Base-by-base conservation (phyloP, 2,329 filamentous ascomycete genomes). In the Cladosporium sp. region DNA sequence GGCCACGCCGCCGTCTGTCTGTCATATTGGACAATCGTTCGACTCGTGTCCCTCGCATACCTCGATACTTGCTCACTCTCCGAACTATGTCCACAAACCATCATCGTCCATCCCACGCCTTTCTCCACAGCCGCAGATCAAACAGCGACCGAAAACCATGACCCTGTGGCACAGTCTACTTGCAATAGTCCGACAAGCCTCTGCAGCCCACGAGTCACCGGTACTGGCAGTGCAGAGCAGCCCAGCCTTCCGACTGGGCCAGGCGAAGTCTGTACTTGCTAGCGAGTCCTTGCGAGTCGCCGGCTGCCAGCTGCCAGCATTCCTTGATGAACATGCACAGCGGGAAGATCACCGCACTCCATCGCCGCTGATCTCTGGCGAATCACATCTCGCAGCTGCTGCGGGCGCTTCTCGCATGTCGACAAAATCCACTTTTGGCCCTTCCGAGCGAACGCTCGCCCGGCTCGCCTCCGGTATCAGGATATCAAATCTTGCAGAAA, bases 1-100 rank as follows among this genome's bases (percentile, higher is more conserved):
- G 91, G 93, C 40, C 82, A 88, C 55, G 95, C 90, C 1, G 90
- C 88, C 0, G 76, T 97, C 6, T 95, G 5, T 40, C 29, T 48
- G n/a, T 22, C 45, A 15, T n/a, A 15, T 16, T n/a, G n/a, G 32
- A n/a, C n/a, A n/a, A 35, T n/a, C 32, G 32, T 8, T 33, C 9
- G 13, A 32, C 18, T 15, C 45, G 36, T 38, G 43, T 32, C 22
- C 32, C 32, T 15, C 19, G 27, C 25, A 36, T 48, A 6, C 15
- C n/a, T n/a, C n/a, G n/a, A n/a, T n/a, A 19, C 35, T 30, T 33
- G 22, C 22, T 27, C 22, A 27, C 22, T 25, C 45, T 48, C 45
- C 45, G 45, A 48, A 48, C 45, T 40, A 48, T 27, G 27, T 40
- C 45, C 45, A 38, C 32, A 25, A 35, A 27, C n/a, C 32, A 36